Conservation (phyloP, 2,329 filamentous ascomycete genomes). For the Aureobasidium lini region DNA sequence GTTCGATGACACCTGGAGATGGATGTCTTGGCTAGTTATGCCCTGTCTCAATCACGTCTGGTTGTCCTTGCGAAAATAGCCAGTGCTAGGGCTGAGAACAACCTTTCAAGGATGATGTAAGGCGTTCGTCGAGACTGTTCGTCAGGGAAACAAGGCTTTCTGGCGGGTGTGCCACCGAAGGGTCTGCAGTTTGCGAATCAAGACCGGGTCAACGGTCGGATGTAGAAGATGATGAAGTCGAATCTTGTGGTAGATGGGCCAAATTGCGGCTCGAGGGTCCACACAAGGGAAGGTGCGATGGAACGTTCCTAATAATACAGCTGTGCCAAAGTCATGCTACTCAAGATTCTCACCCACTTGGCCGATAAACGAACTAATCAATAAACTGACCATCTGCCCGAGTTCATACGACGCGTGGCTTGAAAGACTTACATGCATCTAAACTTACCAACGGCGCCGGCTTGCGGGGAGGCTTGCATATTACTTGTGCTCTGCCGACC, state of each 20-base stretch:
- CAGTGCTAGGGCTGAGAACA: not conserved
- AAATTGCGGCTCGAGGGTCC: slow-evolving; percentile 4
- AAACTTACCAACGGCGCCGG: not conserved
- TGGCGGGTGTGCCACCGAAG: not conserved
- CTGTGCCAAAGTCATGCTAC: not conserved
- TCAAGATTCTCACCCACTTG: not conserved
- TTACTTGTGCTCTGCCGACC: not conserved
- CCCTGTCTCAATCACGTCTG: not conserved
- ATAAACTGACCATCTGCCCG: not conserved
- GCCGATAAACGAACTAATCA: not conserved
- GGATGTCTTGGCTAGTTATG: not conserved
- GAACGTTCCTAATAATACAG: not conserved
- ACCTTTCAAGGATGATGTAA: not conserved
- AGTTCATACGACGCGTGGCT: not conserved
- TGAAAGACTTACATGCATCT: not conserved
- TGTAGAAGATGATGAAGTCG: not conserved
- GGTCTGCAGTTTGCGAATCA: not conserved
- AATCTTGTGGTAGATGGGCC: not conserved
- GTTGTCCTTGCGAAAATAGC: not conserved
- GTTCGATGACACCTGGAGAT: not conserved
- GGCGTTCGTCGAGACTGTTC: not conserved
- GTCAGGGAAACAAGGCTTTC: not conserved
- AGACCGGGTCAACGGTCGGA: slow-evolving; percentile 3
- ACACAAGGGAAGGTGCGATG: not conserved
- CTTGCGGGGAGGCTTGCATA: slow-evolving; percentile 4